These are phyloP conservation scores for Magnusiomyces tetraspermus DNA, from an alignment of 1,139 yeast species.

Conservation along the genomic window DNA sequence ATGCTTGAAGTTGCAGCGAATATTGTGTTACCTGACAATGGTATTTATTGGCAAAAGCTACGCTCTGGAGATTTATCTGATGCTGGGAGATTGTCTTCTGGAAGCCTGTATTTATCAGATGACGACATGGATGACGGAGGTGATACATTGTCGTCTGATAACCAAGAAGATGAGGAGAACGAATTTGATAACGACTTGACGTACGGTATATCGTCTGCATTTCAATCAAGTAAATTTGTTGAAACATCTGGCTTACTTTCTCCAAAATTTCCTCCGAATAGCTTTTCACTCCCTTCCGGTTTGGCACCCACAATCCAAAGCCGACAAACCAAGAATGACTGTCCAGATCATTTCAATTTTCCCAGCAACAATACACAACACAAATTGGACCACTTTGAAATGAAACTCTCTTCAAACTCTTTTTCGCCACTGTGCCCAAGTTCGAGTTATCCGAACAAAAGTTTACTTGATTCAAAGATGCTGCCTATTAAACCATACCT, in stretches of 20 bases:
- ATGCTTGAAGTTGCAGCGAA: conserved; percentile 95
- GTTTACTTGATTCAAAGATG: neutral
- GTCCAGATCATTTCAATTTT: no score
- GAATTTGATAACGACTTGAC: neutral
- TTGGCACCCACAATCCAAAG: neutral
- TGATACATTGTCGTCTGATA: neutral
- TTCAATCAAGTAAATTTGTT: neutral
- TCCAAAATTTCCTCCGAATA: neutral
- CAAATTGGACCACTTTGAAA: no score
- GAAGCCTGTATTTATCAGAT: conserved; percentile 36
- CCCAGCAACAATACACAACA: no score
- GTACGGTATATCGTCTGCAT: neutral
- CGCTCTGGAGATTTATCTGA: conserved; percentile 93
- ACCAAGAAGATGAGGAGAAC: neutral
- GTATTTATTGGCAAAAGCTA: conserved; percentile 92
- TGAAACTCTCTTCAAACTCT: no score
- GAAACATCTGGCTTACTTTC: neutral
- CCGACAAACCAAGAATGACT: no score
- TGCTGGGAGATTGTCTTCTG: conserved; percentile 79
- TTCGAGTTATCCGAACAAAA: no score
- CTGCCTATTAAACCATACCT: no score
- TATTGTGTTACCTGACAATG: conserved; percentile 90
- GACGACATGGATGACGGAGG: conserved; percentile 1
- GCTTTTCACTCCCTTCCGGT: neutral
- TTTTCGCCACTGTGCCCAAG: no score